Base-by-base conservation (phyloP, 169 alveolate genomes). In the Plasmodium cynomolgi region DNA sequence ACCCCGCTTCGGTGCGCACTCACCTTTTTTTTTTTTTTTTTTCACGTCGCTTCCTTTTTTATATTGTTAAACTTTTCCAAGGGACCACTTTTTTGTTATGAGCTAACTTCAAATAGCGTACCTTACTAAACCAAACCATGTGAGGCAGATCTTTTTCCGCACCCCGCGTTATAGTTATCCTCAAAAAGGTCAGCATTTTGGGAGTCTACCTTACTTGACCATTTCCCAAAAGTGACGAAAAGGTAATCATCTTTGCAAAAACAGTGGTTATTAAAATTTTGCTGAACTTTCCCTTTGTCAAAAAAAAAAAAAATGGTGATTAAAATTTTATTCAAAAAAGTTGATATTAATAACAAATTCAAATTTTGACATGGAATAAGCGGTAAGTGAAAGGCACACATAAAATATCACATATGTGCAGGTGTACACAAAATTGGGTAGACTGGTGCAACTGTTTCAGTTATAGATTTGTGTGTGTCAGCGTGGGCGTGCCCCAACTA, bases 311-410 rank as follows among this genome's bases (percentile, higher is more conserved):
- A 44, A 44, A 44, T 44, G 17, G 72, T 56, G 72, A 56, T 56
- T 56, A 56, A 56, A 56, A 56, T 56, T 68, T 68, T 68, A 68
- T 68, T 68, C 77, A 68, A 68, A 68, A 68, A 8, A 68, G 77
- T 68, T 68, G 23, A 50, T 26, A 50, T 50, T 23, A 68, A 68
- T 29, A 29, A 68, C 77, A 68, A 68, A 68, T 68, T 68, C 77
- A 68, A 68, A 68, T 68, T 68, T 68, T 68, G 77, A 68, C 77
- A 68, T 68, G 77, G 31, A 68, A 68, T 68, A 68, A 68, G 77
- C 77, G 37, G 77, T 68, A 68, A 68, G 31, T 20, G n/a, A 68
- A 68, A 68, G 31, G n/a, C 37, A 68, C 77, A 23, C 37, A 68
- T 68, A 29, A 20, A 20, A 26, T 68, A 68, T 68, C 41, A 68